Evolutionary conservation across 2,329 filamentous ascomycete species (phyloP), one percentile per base, ranked within the genome.

Genomic region (Fusarium domesticum): DNA sequence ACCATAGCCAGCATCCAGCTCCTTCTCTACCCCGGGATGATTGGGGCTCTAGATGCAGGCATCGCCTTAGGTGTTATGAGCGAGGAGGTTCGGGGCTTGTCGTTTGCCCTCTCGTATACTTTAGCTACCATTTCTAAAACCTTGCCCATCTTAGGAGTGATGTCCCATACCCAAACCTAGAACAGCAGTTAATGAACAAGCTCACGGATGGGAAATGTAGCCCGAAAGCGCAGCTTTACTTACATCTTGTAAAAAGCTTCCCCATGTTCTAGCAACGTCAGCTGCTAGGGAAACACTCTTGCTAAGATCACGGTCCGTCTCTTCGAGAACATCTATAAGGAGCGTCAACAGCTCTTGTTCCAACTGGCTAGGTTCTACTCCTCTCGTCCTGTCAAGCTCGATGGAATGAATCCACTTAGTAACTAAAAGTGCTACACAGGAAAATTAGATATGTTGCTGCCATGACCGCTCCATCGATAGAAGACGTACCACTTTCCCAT

Each of bases 91-190:
- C n/a, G n/a, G n/a, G n/a, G n/a, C n/a, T n/a, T n/a, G n/a, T n/a
- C n/a, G n/a, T n/a, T n/a, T n/a, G n/a, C n/a, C n/a, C n/a, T n/a
- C 12, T 47, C 43, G 30, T 50, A 50, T 5, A 35, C 41, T 3
- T 31, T 31, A 14, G 48, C 48, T 12, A 51, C n/a, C 14, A 11
- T 30, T 12, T 43, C 39, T 1, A 51, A 35, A 28, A 30, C 16
- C 8, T 30, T 18, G 8, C 48, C 48, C 48, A 51, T 51, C 4
- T 39, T 36, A 10, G 48, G 48, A 25, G 48, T 48, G 18, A 51
- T 51, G 7, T 42, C 48, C 48, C 48, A 51, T 35, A 51, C 20
- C 48, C 48, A 51, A 5, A 51, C 48, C 48, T 51, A 15, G 1
- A 30, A 15, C 23, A 15, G 30, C 19, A 8, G n/a, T 35, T n/a